Evolutionary conservation across 2,329 filamentous ascomycete species (phyloP).

Genomic region (Trichoderma sp.): DNA sequence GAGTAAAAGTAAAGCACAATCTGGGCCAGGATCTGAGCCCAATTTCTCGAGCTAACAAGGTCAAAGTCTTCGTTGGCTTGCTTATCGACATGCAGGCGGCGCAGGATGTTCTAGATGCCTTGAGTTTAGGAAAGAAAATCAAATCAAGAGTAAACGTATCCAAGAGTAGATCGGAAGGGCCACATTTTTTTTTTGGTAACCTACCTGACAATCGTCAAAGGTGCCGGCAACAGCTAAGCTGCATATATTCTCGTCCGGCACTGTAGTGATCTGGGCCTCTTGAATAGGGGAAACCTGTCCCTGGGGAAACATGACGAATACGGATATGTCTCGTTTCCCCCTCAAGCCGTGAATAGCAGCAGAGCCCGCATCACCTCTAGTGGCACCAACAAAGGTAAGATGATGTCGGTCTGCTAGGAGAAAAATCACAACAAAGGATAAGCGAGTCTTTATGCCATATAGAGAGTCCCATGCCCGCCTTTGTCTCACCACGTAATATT

Average conservation of each 20-base stretch:
- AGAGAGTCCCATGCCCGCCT: background rate
- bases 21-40: slow-evolving; percentile 89
- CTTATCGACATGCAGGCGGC: slow-evolving; percentile 83
- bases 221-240: slow-evolving; percentile 86
- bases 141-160: slow-evolving; percentile 33
- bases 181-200: slow-evolving; percentile 9
- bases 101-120: slow-evolving; percentile 88
- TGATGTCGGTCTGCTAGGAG: slow-evolving; percentile 61
- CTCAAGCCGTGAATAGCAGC: slow-evolving; percentile 93
- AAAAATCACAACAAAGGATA: background rate
- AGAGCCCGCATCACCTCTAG: slow-evolving; percentile 84
- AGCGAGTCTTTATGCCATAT: background rate
- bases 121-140: slow-evolving; percentile 74
- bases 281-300: slow-evolving; percentile 89
- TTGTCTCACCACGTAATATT: background rate
- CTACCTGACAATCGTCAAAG: slow-evolving; percentile 90
- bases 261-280: slow-evolving; percentile 96
- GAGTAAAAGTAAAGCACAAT: slow-evolving; percentile 97
- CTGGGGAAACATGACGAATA: slow-evolving; percentile 92
- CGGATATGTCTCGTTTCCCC: slow-evolving; percentile 94
- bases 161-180: background rate
- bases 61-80: slow-evolving; percentile 79
- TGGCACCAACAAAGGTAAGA: slow-evolving; percentile 81
- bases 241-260: slow-evolving; percentile 86
- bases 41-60: slow-evolving; percentile 97